Evolutionary conservation across 768 basidiomycete genomes (phyloP).

Genomic region (Dentipellis fragilis): DNA sequence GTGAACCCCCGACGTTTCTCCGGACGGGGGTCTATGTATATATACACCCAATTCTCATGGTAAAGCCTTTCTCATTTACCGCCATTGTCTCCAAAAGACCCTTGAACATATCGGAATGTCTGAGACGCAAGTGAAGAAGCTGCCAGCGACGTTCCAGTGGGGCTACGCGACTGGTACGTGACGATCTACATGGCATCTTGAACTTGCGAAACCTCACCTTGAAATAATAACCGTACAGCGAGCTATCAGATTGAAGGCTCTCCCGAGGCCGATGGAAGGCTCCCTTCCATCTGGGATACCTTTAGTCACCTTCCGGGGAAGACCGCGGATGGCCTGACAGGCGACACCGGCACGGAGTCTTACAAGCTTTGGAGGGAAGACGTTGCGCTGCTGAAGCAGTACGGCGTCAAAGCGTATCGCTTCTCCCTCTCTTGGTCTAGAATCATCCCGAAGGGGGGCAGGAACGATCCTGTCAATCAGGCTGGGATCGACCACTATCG

Average conservation of each 20-base stretch:
- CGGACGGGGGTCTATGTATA: too few species aligned
- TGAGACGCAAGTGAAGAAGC: background rate
- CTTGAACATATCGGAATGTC: background rate
- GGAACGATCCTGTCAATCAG: conserved; percentile 35
- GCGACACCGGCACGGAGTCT: conserved; percentile 37
- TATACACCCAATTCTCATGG: background rate
- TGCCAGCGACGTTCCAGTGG: background rate
- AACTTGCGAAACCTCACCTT: background rate
- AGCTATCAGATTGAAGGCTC: conserved; percentile 44
- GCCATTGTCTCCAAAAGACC: too few species aligned
- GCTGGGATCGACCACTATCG: conserved; percentile 38
- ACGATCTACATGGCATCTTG: background rate
- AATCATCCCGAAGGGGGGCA: conserved; percentile 39
- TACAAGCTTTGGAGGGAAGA: conserved; percentile 34
- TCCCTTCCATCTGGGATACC: conserved; percentile 39
- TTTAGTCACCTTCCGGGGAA: conserved; percentile 34
- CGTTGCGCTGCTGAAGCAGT: conserved; percentile 32
- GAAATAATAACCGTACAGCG: conserved; percentile 17
- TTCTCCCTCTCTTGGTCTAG: conserved; percentile 47
- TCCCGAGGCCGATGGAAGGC: conserved; percentile 25
- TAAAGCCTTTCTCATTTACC: background rate
- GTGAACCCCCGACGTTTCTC: too few species aligned
- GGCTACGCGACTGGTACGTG: background rate
- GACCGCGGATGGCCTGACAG: conserved; percentile 32
- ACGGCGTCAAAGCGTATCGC: conserved; percentile 39